Percentiles rank a stretch among this genome's conserved stretches.
phyloP scores from a whole-genome alignment of 2,329 filamentous ascomycete genomes.

The Xylogone sp. region DNA sequence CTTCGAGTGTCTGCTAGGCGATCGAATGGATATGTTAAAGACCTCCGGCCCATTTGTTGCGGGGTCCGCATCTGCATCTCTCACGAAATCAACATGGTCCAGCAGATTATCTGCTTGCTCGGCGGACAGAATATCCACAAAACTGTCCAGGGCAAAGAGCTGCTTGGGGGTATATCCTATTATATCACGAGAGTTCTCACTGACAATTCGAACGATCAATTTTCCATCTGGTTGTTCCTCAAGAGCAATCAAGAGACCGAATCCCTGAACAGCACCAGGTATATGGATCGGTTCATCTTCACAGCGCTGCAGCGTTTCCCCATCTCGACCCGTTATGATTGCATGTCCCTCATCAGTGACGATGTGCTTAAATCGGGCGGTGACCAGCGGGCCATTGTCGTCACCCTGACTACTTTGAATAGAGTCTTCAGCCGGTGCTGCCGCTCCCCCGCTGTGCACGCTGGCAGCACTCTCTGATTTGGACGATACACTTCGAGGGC shows the following conservation, averaged over 20 bases:
- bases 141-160: slow-evolving; percentile 70
- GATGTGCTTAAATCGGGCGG: slow-evolving; percentile 74
- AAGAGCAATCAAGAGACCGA: slow-evolving; percentile 73
- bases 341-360: slow-evolving; percentile 75
- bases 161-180: slow-evolving; percentile 75
- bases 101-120: slow-evolving; percentile 81
- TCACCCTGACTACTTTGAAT: background rate
- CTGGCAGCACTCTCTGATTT: background rate
- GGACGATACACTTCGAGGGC: background rate
- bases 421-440: background rate
- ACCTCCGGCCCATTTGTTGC: slow-evolving; percentile 77
- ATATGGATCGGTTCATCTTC: slow-evolving; percentile 91
- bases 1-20: slow-evolving; percentile 46
- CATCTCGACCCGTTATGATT: slow-evolving; percentile 75
- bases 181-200: slow-evolving; percentile 73
- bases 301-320: slow-evolving; percentile 69
- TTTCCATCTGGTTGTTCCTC: slow-evolving; percentile 66
- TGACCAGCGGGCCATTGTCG: slow-evolving; percentile 41
- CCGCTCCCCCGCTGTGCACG: slow-evolving; percentile 10
- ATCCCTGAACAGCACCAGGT: slow-evolving; percentile 76
- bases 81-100: slow-evolving; percentile 84
- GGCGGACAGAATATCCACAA: slow-evolving; percentile 78
- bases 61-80: slow-evolving; percentile 76
- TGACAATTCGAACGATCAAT: slow-evolving; percentile 68
- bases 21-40: slow-evolving; percentile 72